Evolutionary conservation across 805 yeast species (phyloP).

Genomic region (Wickerhamiella vanderwaltii): DNA sequence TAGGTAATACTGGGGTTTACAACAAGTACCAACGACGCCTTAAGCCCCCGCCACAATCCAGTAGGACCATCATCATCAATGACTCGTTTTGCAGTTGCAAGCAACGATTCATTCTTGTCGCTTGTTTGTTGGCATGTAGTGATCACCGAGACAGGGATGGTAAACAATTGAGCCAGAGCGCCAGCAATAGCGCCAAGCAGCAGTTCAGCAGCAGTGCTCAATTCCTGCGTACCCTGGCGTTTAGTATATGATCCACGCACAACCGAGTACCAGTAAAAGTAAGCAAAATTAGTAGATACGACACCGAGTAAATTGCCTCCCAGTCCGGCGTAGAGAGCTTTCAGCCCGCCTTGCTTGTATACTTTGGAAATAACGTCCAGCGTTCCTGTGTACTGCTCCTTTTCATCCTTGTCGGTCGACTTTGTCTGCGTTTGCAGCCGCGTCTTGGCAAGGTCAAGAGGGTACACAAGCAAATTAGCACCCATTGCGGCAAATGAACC

Average conservation of each 20-base stretch:
- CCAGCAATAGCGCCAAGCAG: conserved; percentile 71
- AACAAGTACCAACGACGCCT: conserved; percentile 66
- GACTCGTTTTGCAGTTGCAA: conserved; percentile 38
- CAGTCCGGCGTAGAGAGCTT: conserved; percentile 64
- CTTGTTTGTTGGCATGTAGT: conserved; percentile 45
- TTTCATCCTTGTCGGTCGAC: conserved; percentile 12
- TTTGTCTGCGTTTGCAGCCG: conserved; percentile 55
- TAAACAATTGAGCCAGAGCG: conserved; percentile 64
- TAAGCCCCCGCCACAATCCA: conserved; percentile 75
- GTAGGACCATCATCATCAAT: conserved; percentile 49
- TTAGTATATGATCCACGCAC: conserved; percentile 46
- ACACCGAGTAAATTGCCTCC: conserved; percentile 54
- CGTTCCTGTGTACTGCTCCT: conserved; percentile 39
- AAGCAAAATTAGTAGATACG: conserved; percentile 68
- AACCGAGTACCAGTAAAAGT: conserved; percentile 78
- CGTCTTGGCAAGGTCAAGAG: conserved; percentile 67
- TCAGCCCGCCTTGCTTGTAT: conserved; percentile 43
- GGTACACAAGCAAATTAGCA: conserved; percentile 71
- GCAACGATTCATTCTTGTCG: conserved; percentile 26
- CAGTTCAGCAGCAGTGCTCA: conserved; percentile 55
- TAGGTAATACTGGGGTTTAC: conserved; percentile 80
- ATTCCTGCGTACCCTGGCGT: conserved; percentile 26
- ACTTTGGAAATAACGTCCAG: conserved; percentile 52
- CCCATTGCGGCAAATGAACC: conserved; percentile 74
- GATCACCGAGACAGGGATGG: conserved; percentile 69